Conservation (phyloP, 257 asterid species). For the Plantago elongata region DNA sequence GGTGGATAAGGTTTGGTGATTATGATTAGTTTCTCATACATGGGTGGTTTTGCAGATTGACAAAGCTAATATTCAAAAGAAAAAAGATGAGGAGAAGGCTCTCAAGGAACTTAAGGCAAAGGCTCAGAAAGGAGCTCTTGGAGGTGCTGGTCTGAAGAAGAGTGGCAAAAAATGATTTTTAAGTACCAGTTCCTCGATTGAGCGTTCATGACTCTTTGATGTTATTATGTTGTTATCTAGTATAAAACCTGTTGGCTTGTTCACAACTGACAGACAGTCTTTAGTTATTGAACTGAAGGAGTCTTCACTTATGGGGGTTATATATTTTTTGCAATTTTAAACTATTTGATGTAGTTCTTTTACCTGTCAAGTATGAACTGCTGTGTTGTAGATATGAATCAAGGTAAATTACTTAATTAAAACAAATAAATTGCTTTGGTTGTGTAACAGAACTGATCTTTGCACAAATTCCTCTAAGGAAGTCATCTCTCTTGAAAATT, state of each 20-base stretch:
- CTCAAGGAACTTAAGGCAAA: conserved; percentile 69
- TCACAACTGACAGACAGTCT: conserved; percentile 2
- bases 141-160: conserved; percentile 79
- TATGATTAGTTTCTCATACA: background rate
- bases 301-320: background rate
- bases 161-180: conserved; percentile 66
- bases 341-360: no score
- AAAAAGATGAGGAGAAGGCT: conserved; percentile 87
- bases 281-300: conserved; percentile 8
- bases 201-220: background rate
- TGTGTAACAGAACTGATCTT: no score
- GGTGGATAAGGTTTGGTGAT: no score
- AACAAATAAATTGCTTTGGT: no score
- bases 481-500: no score
- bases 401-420: no score
- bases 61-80: conserved; percentile 63
- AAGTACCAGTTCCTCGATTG: background rate
- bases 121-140: conserved; percentile 66
- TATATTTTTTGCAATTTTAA: no score
- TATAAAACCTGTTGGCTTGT: conserved; percentile 16
- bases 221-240: conserved; percentile 2
- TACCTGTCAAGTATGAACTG: no score
- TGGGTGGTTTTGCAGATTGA: conserved; percentile 40
- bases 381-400: no score
- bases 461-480: no score